Conservation (phyloP, 768 basidiomycete species). For the Lactifluus volemus region DNA sequence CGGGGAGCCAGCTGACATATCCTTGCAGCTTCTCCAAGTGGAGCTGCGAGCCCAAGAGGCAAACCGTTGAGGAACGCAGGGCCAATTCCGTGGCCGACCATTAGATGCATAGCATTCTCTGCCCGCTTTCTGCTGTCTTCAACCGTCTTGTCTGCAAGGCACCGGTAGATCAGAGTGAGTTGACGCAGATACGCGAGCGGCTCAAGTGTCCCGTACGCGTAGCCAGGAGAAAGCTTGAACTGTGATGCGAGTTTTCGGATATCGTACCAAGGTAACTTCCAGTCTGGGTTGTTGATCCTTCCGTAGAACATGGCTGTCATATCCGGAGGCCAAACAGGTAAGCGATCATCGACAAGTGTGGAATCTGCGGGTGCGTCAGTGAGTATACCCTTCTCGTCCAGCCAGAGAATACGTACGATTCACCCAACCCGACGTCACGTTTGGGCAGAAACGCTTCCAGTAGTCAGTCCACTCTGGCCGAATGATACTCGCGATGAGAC, state of each 20-base stretch:
- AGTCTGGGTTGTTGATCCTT: slow-evolving; percentile 54
- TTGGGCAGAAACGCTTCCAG: slow-evolving; percentile 77
- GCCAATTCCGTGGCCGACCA: slow-evolving; percentile 42
- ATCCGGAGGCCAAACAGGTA: slow-evolving; percentile 74
- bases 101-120: slow-evolving; percentile 49
- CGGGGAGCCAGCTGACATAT: slow-evolving; percentile 76
- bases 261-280: slow-evolving; percentile 43
- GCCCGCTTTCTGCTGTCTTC: slow-evolving; percentile 53
- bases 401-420: slow-evolving; percentile 19
- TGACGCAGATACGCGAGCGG: slow-evolving; percentile 46
- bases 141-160: slow-evolving; percentile 46
- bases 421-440: slow-evolving; percentile 48
- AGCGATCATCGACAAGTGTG: slow-evolving; percentile 54
- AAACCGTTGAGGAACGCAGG: slow-evolving; percentile 44
- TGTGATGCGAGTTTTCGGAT: slow-evolving; percentile 36
- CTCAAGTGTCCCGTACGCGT: slow-evolving; percentile 53
- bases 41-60: slow-evolving; percentile 64
- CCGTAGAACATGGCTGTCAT: slow-evolving; percentile 55
- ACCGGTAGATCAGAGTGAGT: slow-evolving; percentile 48
- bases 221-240: slow-evolving; percentile 43
- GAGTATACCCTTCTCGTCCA: neutral
- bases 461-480: slow-evolving; percentile 89
- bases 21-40: slow-evolving; percentile 77
- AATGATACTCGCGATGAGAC: slow-evolving; percentile 50
- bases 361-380: slow-evolving; percentile 15